These are phyloP conservation scores for Globisporangium camurandrum DNA, from an alignment of 352 stramenopile species.

Conservation along the genomic window DNA sequence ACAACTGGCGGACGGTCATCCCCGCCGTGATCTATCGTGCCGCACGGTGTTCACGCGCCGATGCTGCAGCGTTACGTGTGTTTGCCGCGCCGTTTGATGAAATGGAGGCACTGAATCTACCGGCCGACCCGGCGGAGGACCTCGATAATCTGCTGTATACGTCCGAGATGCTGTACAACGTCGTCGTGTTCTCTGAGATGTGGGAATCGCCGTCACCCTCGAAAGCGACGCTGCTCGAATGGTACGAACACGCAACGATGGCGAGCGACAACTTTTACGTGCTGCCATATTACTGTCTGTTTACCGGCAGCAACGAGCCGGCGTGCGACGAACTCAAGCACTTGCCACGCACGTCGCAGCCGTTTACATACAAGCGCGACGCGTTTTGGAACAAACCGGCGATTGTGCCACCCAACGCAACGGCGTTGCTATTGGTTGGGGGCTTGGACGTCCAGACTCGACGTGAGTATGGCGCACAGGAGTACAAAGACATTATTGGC, in stretches of 20 bases:
- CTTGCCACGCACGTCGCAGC: conserved; percentile 24
- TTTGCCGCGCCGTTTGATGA: conserved; percentile 14
- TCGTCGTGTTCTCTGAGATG: conserved; percentile 79
- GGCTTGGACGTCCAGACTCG: conserved; percentile 52
- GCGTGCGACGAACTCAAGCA: conserved; percentile 44
- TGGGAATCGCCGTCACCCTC: conserved; percentile 50
- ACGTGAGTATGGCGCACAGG: conserved; percentile 32
- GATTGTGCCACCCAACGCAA: conserved; percentile 27
- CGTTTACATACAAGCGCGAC: conserved; percentile 49
- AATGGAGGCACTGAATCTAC: too few species aligned
- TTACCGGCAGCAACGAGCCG: conserved; percentile 51
- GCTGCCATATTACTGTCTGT: conserved; percentile 72
- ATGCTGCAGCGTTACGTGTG: conserved; percentile 29
- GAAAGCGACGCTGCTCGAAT: conserved; percentile 40
- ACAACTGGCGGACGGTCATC: conserved; percentile 28
- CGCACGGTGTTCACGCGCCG: conserved; percentile 25
- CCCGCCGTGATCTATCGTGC: conserved; percentile 52
- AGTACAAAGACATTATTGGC: conserved; percentile 41
- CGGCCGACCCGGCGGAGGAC: conserved; percentile 30
- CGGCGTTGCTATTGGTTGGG: conserved; percentile 45
- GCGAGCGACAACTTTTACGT: conserved; percentile 61
- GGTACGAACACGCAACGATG: conserved; percentile 55
- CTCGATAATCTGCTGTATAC: conserved; percentile 43
- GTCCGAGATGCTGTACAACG: conserved; percentile 68
- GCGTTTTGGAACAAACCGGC: conserved; percentile 64